A percentile compares a stretch with the other conserved stretches of the same genome.
Conservation (phyloP, 1,284 basidiomycete genomes). For the Athelia sp. region DNA sequence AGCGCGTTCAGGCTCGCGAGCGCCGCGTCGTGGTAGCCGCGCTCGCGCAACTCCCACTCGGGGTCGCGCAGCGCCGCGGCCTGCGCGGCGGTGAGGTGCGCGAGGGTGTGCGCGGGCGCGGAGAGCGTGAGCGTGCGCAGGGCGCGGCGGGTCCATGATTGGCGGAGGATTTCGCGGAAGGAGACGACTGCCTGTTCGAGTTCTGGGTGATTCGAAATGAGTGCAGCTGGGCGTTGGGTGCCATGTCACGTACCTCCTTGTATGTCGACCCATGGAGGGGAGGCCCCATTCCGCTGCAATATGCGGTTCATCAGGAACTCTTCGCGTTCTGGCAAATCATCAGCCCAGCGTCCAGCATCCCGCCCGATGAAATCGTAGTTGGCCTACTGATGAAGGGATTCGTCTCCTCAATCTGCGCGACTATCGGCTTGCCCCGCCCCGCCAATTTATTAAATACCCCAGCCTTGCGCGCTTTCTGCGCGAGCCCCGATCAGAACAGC, state of each 20-base stretch:
- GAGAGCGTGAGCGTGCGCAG: conserved; percentile 49
- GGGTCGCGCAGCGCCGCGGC: conserved; percentile 53
- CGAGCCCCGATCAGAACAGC: conserved; percentile 1
- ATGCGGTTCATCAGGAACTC: conserved; percentile 89
- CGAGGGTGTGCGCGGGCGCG: conserved; percentile 36
- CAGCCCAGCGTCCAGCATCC: conserved; percentile 33
- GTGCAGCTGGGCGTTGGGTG: conserved; percentile 31
- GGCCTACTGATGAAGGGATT: conserved; percentile 71
- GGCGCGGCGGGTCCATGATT: conserved; percentile 66
- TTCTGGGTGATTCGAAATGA: conserved; percentile 10
- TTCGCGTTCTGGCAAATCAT: conserved; percentile 76
- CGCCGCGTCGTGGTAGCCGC: conserved; percentile 65
- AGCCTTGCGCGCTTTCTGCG: conserved; percentile 57
- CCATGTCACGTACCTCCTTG: conserved; percentile 65
- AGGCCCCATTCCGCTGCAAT: conserved; percentile 78
- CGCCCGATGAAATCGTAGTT: conserved; percentile 35
- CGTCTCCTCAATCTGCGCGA: conserved; percentile 53
- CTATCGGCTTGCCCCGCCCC: conserved; percentile 72
- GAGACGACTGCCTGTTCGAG: conserved; percentile 42
- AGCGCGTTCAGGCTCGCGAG: conserved; percentile 66
- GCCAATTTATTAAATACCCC: conserved; percentile 74
- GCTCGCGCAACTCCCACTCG: conserved; percentile 73
- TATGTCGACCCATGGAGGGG: conserved; percentile 89
- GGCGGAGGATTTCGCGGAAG: conserved; percentile 61
- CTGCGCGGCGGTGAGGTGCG: conserved; percentile 38